phyloP scores from a whole-genome alignment of 805 yeast genomes.

The Tetrapisispora taiwanensis region DNA sequence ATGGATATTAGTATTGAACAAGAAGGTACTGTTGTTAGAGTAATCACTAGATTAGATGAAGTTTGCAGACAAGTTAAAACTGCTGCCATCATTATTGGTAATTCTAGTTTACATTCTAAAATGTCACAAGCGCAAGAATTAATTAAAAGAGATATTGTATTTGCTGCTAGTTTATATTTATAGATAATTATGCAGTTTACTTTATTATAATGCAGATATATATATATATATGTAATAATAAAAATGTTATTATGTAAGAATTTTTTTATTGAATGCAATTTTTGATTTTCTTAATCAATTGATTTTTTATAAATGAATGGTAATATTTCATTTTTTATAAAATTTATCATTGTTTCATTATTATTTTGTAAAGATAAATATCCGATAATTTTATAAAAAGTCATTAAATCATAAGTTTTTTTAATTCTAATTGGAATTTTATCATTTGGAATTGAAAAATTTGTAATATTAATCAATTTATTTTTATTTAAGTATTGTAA shows the following conservation, averaged over 20 bases:
- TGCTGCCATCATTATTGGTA: constrained; percentile 92
- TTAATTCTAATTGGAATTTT: constrained; percentile 3
- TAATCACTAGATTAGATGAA: constrained; percentile 88
- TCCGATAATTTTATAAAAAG: constrained; percentile 2
- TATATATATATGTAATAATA: no score
- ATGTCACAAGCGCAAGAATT: constrained; percentile 89
- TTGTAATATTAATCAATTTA: constrained; percentile 3
- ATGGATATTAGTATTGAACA: constrained; percentile 83
- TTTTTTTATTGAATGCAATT: not conserved
- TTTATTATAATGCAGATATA: no score
- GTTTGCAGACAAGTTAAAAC: constrained; percentile 89
- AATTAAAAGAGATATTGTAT: constrained; percentile 93
- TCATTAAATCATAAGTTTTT: not conserved
- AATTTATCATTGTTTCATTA: not conserved
- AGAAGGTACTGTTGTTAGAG: constrained; percentile 95
- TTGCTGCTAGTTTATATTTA: constrained; percentile 87
- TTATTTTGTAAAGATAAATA: not conserved
- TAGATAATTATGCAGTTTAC: constrained; percentile 22
- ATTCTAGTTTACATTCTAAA: constrained; percentile 76
- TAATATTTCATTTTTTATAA: not conserved
- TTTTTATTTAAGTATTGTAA: not conserved
- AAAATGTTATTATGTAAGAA: no score
- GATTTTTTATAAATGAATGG: not conserved
- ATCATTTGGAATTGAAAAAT: constrained; percentile 3
- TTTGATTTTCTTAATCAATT: not conserved